Conservation (phyloP, 2,329 filamentous ascomycete genomes). For the Aspergillus transmontanensis region DNA sequence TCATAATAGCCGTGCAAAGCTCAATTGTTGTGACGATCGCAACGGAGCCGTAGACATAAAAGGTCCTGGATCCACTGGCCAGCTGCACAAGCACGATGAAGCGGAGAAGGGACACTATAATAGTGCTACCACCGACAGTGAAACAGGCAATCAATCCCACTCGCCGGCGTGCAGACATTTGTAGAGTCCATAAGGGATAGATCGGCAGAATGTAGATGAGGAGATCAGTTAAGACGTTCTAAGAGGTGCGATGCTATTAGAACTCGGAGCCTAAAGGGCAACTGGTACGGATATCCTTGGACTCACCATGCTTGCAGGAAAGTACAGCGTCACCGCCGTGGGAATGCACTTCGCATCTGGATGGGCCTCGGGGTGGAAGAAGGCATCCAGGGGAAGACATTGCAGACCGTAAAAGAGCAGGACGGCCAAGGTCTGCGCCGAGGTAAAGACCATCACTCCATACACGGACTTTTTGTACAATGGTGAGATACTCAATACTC, state of each 20-base stretch:
- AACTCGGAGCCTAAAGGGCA: neutral
- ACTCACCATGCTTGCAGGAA: constrained; percentile 10
- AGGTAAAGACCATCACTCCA: neutral
- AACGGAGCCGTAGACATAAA: constrained; percentile 9
- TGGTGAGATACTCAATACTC: constrained; percentile 6
- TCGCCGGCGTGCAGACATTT: constrained; percentile 3
- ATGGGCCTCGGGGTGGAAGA: constrained; percentile 3
- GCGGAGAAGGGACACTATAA: constrained; percentile 11
- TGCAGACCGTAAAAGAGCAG: constrained; percentile 9
- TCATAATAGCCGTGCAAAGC: constrained; percentile 8
- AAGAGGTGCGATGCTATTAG: neutral
- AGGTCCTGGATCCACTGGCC: constrained; percentile 2
- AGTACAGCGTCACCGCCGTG: constrained; percentile 10
- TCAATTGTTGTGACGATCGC: constrained; percentile 9
- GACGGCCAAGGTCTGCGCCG: neutral
- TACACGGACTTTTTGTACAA: constrained; percentile 4
- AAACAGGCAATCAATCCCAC: constrained; percentile 10
- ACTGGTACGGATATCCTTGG: neutral
- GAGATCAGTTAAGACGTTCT: constrained; percentile 11
- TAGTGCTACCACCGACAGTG: constrained; percentile 7
- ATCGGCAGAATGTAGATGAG: constrained; percentile 7
- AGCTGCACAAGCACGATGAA: constrained; percentile 10
- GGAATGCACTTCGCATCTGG: constrained; percentile 3
- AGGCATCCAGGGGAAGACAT: constrained; percentile 8
- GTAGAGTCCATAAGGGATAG: constrained; percentile 8